Base-by-base conservation (phyloP, 352 stramenopile species). In the Globisporangium perplexum region DNA sequence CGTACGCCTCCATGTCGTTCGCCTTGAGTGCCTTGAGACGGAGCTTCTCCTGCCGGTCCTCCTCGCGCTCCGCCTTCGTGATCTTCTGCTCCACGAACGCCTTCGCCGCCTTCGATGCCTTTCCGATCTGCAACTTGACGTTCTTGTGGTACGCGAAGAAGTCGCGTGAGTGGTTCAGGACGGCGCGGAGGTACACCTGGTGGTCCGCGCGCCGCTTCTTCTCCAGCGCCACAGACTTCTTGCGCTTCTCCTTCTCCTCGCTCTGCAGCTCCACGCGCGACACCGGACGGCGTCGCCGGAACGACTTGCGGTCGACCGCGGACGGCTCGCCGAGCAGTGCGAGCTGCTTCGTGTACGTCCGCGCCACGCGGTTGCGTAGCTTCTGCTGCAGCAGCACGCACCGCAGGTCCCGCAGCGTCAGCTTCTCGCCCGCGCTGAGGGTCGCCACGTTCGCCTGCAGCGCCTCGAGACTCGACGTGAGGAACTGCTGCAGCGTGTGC, bases 1-100 rank as follows among this genome's bases (percentile, higher is more conserved):
- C 96, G 68, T 99, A 99, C 0, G 93, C 95, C 49, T 98, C 88
- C 93, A 99, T 99, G 71, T 99, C 95, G 61, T 99, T 98, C 1
- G 86, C 86, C 49, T 96, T 95, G 8, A 97, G 64, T 1, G 89
- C 89, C 69, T 95, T 95, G 1, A 95, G 67, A 72, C 85, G 85
- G 10, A 93, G 65, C 50, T 92, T 95, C 55, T 95, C 85, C 55
- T 93, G 83, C 0, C 83, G 80, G 60, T 95, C 85, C 66, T 95
- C 85, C 55, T 95, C 85, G 3, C 85, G 83, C 47, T 95, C 85
- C 0, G 77, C 77, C 57, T 90, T 91, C 22, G 77, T 86, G 15
- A 74, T 72, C 30, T 75, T 80, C 52, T 88, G 75, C 43, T 93
- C 85, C 30, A 95, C 73, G 41, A 88, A 84, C 11, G 67, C 74